phyloP scores from a whole-genome alignment of 108 stramenopile species.

The Skeletonema costatum region DNA sequence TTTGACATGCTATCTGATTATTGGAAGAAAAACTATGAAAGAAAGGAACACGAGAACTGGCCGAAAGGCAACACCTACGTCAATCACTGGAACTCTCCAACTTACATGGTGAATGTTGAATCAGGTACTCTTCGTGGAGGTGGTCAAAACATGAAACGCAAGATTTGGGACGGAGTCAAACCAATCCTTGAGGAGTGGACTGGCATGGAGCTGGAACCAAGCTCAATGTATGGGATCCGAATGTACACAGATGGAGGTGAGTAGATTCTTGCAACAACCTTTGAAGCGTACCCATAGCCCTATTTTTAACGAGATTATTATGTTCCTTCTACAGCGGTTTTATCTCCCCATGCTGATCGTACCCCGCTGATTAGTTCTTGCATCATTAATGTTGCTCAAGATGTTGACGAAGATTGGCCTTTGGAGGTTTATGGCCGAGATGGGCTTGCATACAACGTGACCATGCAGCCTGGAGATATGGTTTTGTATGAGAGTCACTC shows the following conservation, averaged over 20 bases:
- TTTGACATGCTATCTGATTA: slow-evolving; percentile 57
- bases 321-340: slow-evolving; percentile 42
- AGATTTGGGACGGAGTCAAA: slow-evolving; percentile 78
- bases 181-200: slow-evolving; percentile 89
- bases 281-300: too few relatives aligned
- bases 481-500: slow-evolving; percentile 71
- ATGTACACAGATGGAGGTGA: slow-evolving; percentile 63
- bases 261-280: neutral
- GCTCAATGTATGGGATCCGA: slow-evolving; percentile 88
- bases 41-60: slow-evolving; percentile 66
- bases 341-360: slow-evolving; percentile 88
- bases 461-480: slow-evolving; percentile 80
- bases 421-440: slow-evolving; percentile 89
- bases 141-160: slow-evolving; percentile 59
- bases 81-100: slow-evolving; percentile 80
- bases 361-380: slow-evolving; percentile 88
- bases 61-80: slow-evolving; percentile 69
- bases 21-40: slow-evolving; percentile 68
- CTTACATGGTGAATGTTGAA: slow-evolving; percentile 84
- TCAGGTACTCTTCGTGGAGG: slow-evolving; percentile 66
- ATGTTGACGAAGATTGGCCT: slow-evolving; percentile 93
- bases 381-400: slow-evolving; percentile 91
- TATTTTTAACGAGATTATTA: too few relatives aligned
- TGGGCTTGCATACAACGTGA: slow-evolving; percentile 79
- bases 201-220: slow-evolving; percentile 80